Evolutionary conservation across 352 stramenopile species (phyloP).

Genomic region (Globisporangium orthogonon): DNA sequence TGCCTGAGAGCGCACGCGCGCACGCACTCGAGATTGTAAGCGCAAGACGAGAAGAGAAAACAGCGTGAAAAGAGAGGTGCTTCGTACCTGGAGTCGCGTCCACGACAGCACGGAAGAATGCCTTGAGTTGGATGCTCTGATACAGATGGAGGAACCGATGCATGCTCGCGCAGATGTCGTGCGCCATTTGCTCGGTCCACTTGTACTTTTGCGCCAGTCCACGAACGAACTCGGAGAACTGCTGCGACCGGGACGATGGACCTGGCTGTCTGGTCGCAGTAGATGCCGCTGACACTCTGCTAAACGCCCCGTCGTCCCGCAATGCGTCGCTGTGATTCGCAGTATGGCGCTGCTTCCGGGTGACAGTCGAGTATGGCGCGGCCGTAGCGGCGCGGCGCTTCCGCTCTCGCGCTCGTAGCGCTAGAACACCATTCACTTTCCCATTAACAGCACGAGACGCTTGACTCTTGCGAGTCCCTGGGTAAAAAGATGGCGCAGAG

Average conservation of each 20-base stretch:
- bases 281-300: too few relatives aligned
- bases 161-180: conserved; percentile 29
- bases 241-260: background rate
- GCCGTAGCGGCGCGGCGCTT: background rate
- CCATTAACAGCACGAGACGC: background rate
- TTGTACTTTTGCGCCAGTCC: conserved; percentile 26
- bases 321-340: background rate
- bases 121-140: conserved; percentile 27
- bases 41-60: background rate
- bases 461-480: background rate
- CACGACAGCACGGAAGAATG: conserved; percentile 29
- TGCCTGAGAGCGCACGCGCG: conserved; percentile 12
- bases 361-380: background rate
- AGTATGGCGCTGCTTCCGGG: background rate
- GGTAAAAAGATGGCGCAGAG: background rate
- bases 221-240: conserved; percentile 23
- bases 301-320: background rate
- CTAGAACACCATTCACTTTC: conserved; percentile 2
- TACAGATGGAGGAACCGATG: conserved; percentile 34
- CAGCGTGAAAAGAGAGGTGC: background rate
- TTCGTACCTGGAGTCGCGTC: conserved; percentile 26
- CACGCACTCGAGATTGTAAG: background rate
- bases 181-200: conserved; percentile 27
- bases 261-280: background rate
- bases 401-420: background rate